Conservation (phyloP, 169 alveolate genomes). For the Cryptosporidium bovis region DNA sequence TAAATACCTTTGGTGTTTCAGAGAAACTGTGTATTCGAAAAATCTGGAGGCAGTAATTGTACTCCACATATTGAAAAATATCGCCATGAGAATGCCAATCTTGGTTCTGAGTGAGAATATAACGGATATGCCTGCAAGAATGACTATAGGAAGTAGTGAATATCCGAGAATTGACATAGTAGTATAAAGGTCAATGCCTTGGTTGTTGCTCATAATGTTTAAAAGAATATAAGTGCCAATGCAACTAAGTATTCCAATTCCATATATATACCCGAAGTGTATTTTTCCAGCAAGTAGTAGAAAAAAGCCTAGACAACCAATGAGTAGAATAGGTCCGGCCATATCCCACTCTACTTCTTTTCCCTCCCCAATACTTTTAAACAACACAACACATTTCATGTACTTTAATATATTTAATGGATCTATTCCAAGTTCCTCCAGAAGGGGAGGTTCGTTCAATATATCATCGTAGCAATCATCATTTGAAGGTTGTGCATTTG, state of each 20-base stretch:
- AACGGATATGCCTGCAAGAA: constrained; percentile 79
- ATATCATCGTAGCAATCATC: constrained; percentile 76
- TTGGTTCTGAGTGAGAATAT: constrained; percentile 75
- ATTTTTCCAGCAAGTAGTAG: constrained; percentile 81
- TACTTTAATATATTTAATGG: constrained; percentile 79
- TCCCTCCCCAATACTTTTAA: constrained; percentile 76
- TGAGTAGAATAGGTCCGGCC: constrained; percentile 81
- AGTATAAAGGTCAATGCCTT: constrained; percentile 83
- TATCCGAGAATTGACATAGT: constrained; percentile 84
- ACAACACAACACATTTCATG: constrained; percentile 78
- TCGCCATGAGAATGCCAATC: constrained; percentile 76
- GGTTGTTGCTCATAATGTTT: constrained; percentile 82
- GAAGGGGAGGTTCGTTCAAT: constrained; percentile 79
- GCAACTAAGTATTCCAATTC: constrained; percentile 82
- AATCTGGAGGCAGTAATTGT: constrained; percentile 83
- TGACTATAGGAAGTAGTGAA: constrained; percentile 83
- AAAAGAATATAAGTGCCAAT: constrained; percentile 80
- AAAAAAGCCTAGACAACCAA: constrained; percentile 80
- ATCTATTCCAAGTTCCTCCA: constrained; percentile 84
- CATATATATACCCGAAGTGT: constrained; percentile 84
- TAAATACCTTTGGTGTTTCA: constrained; percentile 81
- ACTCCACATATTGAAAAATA: constrained; percentile 79
- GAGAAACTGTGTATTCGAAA: constrained; percentile 82
- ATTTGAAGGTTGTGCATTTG: background rate
- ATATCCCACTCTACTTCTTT: constrained; percentile 60